These are phyloP conservation scores for Sphaerulina musiva DNA, from an alignment of 2,329 filamentous ascomycete species.

Conservation along the genomic window DNA sequence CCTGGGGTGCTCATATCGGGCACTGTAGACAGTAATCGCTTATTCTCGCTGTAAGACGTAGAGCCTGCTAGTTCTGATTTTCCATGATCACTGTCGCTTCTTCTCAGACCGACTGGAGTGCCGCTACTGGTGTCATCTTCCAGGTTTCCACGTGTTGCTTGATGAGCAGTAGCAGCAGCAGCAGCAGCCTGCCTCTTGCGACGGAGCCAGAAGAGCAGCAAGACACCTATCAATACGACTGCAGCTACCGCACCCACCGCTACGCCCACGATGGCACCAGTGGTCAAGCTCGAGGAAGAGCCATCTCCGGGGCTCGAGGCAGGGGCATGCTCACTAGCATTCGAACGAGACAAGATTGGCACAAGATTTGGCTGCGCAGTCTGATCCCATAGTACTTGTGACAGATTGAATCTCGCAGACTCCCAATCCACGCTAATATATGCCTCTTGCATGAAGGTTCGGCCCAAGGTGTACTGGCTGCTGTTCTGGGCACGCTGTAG, in stretches of 20 bases:
- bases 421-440: conserved; percentile 48
- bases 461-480: conserved; percentile 25
- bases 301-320: background rate
- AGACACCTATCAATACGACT: conserved; percentile 28
- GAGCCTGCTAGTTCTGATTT: conserved; percentile 42
- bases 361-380: conserved; percentile 25
- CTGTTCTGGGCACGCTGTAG: conserved; percentile 49
- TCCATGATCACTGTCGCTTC: conserved; percentile 33
- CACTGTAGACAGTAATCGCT: conserved; percentile 19
- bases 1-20: conserved; percentile 14
- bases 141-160: conserved; percentile 13
- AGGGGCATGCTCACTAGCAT: conserved; percentile 1
- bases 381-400: conserved; percentile 32
- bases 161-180: background rate
- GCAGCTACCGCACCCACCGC: conserved; percentile 37
- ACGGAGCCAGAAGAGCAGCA: conserved; percentile 32
- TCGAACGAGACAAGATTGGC: conserved; percentile 21
- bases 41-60: conserved; percentile 19
- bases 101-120: conserved; percentile 6
- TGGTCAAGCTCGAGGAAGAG: conserved; percentile 23
- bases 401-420: conserved; percentile 42
- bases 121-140: background rate
- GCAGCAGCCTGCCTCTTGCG: conserved; percentile 12
- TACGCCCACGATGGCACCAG: conserved; percentile 41
- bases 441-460: conserved; percentile 45